Conservation (phyloP, 352 stramenopile species). For the Globisporangium cystogenes region DNA sequence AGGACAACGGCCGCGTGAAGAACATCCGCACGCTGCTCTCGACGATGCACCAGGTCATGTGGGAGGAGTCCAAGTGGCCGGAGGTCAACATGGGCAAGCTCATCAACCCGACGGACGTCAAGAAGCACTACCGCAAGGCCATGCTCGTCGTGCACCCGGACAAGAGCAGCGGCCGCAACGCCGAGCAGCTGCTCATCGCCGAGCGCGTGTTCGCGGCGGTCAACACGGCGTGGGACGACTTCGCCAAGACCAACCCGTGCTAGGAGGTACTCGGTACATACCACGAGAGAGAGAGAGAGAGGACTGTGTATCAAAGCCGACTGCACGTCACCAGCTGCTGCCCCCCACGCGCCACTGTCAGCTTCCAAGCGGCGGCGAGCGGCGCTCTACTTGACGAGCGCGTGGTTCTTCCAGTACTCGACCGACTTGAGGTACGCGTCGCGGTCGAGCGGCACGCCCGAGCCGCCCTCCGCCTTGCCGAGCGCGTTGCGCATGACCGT, state of each 20-base stretch:
- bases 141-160: slow-evolving; percentile 93
- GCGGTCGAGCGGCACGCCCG: slow-evolving; percentile 73
- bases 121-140: slow-evolving; percentile 88
- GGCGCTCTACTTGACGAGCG: slow-evolving; percentile 57
- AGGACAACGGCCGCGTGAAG: slow-evolving; percentile 85
- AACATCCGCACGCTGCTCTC: slow-evolving; percentile 89
- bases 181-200: slow-evolving; percentile 87
- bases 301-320: not conserved
- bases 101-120: slow-evolving; percentile 87
- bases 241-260: slow-evolving; percentile 68
- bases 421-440: slow-evolving; percentile 82
- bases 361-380: not conserved
- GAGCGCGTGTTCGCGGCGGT: slow-evolving; percentile 88
- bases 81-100: slow-evolving; percentile 91
- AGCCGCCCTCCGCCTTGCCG: slow-evolving; percentile 93
- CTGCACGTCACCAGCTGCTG: not conserved
- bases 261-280: slow-evolving; percentile 7
- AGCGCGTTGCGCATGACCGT: slow-evolving; percentile 98
- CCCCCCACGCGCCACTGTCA: too few relatives aligned
- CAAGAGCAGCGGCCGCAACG: slow-evolving; percentile 79
- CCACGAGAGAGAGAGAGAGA: not conserved
- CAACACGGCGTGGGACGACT: slow-evolving; percentile 89
- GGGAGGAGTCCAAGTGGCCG: slow-evolving; percentile 83
- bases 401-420: slow-evolving; percentile 84
- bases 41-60: slow-evolving; percentile 91